Conservation (phyloP, 169 alveolate species). For the Eimeria sp. region DNA sequence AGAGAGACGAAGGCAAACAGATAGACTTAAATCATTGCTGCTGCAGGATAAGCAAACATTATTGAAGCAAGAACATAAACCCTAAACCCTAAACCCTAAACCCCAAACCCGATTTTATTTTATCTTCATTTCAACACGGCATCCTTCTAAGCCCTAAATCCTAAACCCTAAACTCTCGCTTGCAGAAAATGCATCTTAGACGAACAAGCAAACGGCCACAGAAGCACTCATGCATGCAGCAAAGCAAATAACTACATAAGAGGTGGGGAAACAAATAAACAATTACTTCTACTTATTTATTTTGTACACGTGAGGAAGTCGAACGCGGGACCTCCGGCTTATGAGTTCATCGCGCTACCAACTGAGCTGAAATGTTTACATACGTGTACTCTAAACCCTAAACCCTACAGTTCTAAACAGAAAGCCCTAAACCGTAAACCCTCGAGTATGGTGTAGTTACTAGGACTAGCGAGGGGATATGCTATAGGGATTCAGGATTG, state of each 20-base stretch:
- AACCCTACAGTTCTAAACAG: background rate
- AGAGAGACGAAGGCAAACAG: conserved; percentile 24
- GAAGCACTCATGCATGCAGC: too few relatives aligned
- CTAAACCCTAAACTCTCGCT: conserved; percentile 12
- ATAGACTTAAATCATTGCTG: conserved; percentile 9
- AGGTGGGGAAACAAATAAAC: too few relatives aligned
- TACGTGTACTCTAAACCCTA: background rate
- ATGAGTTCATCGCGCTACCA: background rate
- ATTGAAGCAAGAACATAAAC: background rate
- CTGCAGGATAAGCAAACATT: background rate
- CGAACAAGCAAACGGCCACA: too few relatives aligned
- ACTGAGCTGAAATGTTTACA: too few relatives aligned
- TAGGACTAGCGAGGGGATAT: background rate
- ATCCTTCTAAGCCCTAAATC: background rate
- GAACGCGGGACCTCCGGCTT: background rate
- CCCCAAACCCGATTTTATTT: background rate
- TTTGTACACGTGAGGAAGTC: background rate
- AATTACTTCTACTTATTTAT: too few relatives aligned
- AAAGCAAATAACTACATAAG: too few relatives aligned
- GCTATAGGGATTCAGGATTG: background rate
- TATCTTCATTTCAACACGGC: background rate
- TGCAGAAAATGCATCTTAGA: too few relatives aligned
- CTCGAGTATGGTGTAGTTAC: background rate
- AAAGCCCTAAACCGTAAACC: background rate
- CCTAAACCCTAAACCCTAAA: background rate